phyloP scores from a whole-genome alignment of 352 stramenopile genomes.

The Globisporangium acanthophoron region DNA sequence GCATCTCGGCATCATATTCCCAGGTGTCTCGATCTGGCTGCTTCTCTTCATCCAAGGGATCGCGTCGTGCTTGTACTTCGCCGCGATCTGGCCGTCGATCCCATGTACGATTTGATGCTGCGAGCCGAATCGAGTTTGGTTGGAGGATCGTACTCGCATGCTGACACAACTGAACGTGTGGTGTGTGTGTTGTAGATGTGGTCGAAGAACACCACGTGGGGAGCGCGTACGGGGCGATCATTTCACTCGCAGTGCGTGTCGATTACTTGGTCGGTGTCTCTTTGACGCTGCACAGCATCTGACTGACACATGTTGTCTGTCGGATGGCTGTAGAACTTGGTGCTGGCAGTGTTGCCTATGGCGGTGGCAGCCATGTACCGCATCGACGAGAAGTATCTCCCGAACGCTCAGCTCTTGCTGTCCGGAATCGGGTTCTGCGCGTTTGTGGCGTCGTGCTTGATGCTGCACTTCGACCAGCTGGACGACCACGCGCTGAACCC shows the following conservation, averaged over 20 bases:
- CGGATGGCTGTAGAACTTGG: slow-evolving; percentile 26
- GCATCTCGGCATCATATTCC: slow-evolving; percentile 58
- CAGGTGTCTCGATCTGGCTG: slow-evolving; percentile 34
- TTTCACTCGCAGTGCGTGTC: slow-evolving; percentile 38
- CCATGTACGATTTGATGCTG: slow-evolving; percentile 24
- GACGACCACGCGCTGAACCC: slow-evolving; percentile 25
- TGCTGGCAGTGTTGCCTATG: slow-evolving; percentile 34
- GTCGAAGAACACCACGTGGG: slow-evolving; percentile 67
- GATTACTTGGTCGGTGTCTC: not conserved
- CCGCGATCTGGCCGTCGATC: slow-evolving; percentile 82
- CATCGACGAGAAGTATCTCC: slow-evolving; percentile 31
- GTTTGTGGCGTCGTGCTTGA: slow-evolving; percentile 17
- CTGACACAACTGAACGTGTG: not conserved
- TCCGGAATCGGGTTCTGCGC: slow-evolving; percentile 14
- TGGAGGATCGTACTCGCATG: not conserved
- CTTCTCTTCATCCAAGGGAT: slow-evolving; percentile 74
- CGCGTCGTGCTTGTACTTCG: slow-evolving; percentile 74
- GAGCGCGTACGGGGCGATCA: slow-evolving; percentile 80
- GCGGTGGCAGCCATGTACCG: slow-evolving; percentile 30
- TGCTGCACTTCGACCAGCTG: slow-evolving; percentile 20
- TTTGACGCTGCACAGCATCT: not conserved
- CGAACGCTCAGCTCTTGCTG: slow-evolving; percentile 31
- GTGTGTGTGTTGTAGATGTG: slow-evolving; percentile 29
- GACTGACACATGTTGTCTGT: slow-evolving; percentile 1
- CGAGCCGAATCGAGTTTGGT: not conserved